A percentile compares a stretch with the other conserved stretches of the same genome.
Conservation (phyloP, 2,329 filamentous ascomycete species). For the Calonectria pteridis region DNA sequence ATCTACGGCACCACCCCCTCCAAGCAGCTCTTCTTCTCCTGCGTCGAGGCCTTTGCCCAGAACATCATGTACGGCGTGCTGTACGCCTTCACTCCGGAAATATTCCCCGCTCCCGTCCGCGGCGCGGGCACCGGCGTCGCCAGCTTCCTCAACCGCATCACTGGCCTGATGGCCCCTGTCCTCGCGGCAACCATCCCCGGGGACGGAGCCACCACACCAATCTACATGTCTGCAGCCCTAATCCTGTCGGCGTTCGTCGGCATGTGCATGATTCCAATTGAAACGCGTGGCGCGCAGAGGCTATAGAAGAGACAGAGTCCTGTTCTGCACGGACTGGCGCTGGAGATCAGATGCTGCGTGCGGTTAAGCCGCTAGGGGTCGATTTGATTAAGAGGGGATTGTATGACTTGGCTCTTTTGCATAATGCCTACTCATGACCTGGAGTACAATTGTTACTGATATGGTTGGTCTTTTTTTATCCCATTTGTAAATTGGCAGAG, state of each 20-base stretch:
- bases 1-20: slow-evolving; percentile 67
- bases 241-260: slow-evolving; percentile 71
- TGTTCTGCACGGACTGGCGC: not conserved
- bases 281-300: slow-evolving; percentile 71
- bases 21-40: slow-evolving; percentile 74
- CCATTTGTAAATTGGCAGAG: not conserved
- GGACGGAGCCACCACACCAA: slow-evolving; percentile 68
- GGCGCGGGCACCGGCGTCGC: slow-evolving; percentile 80
- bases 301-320: slow-evolving; percentile 52
- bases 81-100: slow-evolving; percentile 82
- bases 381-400: not conserved
- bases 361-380: not conserved
- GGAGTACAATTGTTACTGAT: slow-evolving; percentile 29
- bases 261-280: slow-evolving; percentile 72
- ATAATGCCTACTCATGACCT: slow-evolving; percentile 37
- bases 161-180: slow-evolving; percentile 76
- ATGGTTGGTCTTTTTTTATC: not conserved
- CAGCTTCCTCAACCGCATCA: slow-evolving; percentile 77
- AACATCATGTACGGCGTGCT: slow-evolving; percentile 84
- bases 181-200: slow-evolving; percentile 73
- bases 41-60: slow-evolving; percentile 77
- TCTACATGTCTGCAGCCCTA: slow-evolving; percentile 68
- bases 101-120: slow-evolving; percentile 79
- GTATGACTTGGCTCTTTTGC: slow-evolving; percentile 1
- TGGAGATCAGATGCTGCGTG: not conserved